Conservation (phyloP, 2,329 filamentous ascomycete species). For the Cercospora nicotianae region DNA sequence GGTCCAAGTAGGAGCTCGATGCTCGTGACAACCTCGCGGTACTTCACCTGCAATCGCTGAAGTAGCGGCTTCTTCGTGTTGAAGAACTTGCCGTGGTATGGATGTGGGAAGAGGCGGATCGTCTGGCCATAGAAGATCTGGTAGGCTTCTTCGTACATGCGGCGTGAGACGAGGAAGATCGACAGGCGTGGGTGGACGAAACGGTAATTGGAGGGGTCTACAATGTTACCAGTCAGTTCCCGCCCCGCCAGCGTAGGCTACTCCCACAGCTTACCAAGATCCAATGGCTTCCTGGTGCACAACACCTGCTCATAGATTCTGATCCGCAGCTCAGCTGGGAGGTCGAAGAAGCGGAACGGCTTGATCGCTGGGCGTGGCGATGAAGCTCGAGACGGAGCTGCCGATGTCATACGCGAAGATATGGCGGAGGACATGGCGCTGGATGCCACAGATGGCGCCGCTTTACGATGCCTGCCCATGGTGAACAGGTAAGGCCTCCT, state of each 20-base stretch:
- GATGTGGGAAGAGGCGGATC: conserved; percentile 67
- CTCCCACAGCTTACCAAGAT: conserved; percentile 50
- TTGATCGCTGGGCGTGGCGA: conserved; percentile 28
- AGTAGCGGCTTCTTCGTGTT: conserved; percentile 72
- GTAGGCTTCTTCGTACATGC: conserved; percentile 63
- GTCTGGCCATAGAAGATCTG: conserved; percentile 66
- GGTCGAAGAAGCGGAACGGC: conserved; percentile 64
- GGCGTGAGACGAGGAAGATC: conserved; percentile 61
- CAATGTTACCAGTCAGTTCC: not conserved
- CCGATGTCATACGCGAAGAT: conserved; percentile 29
- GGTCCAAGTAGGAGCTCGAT: conserved; percentile 72
- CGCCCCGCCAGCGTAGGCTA: not conserved
- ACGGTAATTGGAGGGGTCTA: conserved; percentile 64
- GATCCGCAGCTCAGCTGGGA: conserved; percentile 69
- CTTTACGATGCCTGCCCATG: conserved; percentile 25
- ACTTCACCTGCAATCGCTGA: conserved; percentile 61
- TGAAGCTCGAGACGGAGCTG: conserved; percentile 28
- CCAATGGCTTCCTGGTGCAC: conserved; percentile 57
- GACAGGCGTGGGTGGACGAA: conserved; percentile 58
- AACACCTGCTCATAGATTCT: conserved; percentile 68
- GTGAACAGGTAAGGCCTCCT: conserved; percentile 18
- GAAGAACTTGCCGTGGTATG: conserved; percentile 65
- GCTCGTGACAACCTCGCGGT: conserved; percentile 61
- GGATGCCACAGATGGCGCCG: conserved; percentile 20
- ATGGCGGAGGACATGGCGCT: conserved; percentile 30